Percentiles rank a stretch among this genome's conserved stretches.
Conservation (phyloP, 257 asterid genomes). For the Galeopsis tetrahit region DNA sequence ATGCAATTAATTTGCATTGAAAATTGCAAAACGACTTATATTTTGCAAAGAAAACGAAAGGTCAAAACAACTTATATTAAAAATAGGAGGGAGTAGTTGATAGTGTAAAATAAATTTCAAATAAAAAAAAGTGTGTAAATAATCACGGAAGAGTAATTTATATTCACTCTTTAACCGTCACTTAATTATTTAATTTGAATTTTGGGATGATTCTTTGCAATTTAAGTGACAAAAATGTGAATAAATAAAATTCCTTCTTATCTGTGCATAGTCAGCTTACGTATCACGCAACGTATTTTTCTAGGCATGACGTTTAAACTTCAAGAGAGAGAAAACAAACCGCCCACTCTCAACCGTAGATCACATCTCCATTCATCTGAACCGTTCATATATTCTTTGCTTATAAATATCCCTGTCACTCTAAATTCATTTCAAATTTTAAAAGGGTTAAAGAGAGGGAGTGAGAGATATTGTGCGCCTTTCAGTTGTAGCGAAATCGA, state of each 20-base stretch:
- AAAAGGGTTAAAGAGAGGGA: background rate
- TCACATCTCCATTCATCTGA: background rate
- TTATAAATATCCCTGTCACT: background rate
- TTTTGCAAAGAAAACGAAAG: no score
- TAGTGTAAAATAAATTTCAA: no score
- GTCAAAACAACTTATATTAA: no score
- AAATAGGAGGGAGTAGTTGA: no score
- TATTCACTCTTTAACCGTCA: no score
- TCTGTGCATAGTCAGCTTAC: background rate
- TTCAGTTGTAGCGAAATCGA: background rate
- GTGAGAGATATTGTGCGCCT: background rate
- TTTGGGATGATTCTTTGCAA: no score
- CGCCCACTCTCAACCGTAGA: background rate
- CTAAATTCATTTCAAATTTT: background rate
- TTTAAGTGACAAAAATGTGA: background rate
- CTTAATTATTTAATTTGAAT: no score
- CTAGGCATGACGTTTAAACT: background rate
- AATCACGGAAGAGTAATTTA: no score
- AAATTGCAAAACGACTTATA: no score
- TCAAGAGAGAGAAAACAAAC: background rate
- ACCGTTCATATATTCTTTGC: background rate
- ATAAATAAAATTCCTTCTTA: background rate
- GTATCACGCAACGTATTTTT: constrained; percentile 10
- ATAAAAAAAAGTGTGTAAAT: no score
- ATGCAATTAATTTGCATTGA: no score